Evolutionary conservation across 768 basidiomycete genomes (phyloP).

Genomic region (Lactarius akahatsu): DNA sequence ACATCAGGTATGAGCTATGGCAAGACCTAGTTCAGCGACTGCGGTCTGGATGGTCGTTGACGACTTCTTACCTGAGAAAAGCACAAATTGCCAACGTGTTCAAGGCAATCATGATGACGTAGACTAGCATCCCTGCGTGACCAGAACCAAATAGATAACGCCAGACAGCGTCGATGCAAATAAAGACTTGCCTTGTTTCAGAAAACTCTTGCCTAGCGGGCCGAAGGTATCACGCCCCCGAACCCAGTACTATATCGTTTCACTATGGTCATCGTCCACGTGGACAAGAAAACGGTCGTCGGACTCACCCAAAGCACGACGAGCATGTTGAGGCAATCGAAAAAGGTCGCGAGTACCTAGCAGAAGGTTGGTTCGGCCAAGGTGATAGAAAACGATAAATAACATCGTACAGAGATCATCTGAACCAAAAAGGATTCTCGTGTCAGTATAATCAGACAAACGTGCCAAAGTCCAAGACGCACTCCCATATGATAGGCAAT

Average conservation of each 20-base stretch:
- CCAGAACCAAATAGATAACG: background rate
- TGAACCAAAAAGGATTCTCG: background rate
- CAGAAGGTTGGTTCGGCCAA: background rate
- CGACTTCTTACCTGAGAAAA: conserved; percentile 17
- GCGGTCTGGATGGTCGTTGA: background rate
- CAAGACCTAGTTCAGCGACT: background rate
- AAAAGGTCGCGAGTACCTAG: conserved; percentile 14
- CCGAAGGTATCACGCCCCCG: conserved; percentile 14
- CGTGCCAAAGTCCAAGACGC: background rate
- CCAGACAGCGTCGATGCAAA: background rate
- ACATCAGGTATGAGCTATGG: conserved; percentile 6
- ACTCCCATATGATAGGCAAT: conserved; percentile 24
- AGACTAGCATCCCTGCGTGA: conserved; percentile 24
- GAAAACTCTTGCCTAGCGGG: conserved; percentile 22
- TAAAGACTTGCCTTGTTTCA: conserved; percentile 25
- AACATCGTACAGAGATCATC: conserved; percentile 18
- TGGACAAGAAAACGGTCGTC: too few relatives aligned
- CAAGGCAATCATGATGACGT: conserved; percentile 23
- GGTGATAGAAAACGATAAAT: background rate
- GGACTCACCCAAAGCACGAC: conserved; percentile 16
- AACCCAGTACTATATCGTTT: conserved; percentile 20
- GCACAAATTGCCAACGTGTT: conserved; percentile 23
- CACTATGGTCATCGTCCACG: background rate
- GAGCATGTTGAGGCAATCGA: conserved; percentile 22
- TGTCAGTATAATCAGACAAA: background rate